Conservation (phyloP, 352 stramenopile species). For the Phytophthora hibernalis region DNA sequence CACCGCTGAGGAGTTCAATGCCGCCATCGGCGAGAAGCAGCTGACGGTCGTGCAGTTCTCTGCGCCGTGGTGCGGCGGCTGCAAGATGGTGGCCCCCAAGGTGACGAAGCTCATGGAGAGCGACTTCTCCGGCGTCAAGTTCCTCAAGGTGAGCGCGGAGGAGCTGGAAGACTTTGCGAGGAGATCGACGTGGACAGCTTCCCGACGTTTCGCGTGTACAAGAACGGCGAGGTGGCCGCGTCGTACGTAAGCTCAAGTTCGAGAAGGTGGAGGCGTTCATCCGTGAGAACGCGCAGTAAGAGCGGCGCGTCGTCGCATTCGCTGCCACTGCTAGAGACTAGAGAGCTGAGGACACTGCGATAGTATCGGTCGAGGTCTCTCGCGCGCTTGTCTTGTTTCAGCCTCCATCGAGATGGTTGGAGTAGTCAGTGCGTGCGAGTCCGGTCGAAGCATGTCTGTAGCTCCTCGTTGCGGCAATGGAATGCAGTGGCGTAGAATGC, state of each 20-base stretch:
- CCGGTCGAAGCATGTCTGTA: conserved; percentile 6
- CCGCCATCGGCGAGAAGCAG: conserved; percentile 54
- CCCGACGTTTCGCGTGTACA: conserved; percentile 83
- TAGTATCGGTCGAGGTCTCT: too few relatives aligned
- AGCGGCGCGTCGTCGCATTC: neutral
- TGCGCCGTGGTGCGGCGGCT: conserved; percentile 81
- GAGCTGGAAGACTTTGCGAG: conserved; percentile 80
- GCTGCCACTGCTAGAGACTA: neutral
- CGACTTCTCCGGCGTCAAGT: conserved; percentile 62
- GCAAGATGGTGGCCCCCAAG: conserved; percentile 74
- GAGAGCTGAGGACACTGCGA: neutral
- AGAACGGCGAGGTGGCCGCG: conserved; percentile 62
- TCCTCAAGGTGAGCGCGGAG: conserved; percentile 75
- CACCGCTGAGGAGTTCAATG: conserved; percentile 57
- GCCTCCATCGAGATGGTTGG: conserved; percentile 5
- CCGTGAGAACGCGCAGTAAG: conserved; percentile 49
- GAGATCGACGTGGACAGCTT: conserved; percentile 84
- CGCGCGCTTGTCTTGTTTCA: too few relatives aligned
- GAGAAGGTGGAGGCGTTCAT: conserved; percentile 87
- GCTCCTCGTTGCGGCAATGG: neutral
- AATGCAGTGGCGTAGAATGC: neutral
- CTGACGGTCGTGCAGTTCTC: conserved; percentile 68
- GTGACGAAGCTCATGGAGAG: conserved; percentile 63
- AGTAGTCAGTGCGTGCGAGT: neutral
- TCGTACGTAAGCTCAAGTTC: conserved; percentile 84